Evolutionary conservation across 768 basidiomycete genomes (phyloP), one percentile per base, ranked within the genome.

Genomic region (Suillus bovinus): DNA sequence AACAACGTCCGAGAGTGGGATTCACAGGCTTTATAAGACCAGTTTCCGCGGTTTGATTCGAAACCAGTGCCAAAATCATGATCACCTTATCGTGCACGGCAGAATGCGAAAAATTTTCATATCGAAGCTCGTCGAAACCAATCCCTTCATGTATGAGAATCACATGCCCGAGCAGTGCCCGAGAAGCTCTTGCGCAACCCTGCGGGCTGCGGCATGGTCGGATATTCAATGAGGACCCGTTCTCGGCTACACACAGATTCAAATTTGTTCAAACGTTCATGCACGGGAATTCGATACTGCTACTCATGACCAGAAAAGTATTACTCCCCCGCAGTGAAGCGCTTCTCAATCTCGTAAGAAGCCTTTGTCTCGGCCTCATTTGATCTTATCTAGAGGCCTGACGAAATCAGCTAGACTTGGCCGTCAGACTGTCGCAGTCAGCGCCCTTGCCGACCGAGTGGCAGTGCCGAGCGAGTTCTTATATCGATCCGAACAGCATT

Each of bases 401-500:
- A 36, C 36, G 5, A 36, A 55, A 38, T 56, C 36, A 56, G 10
- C 36, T 54, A 54, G 14, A 5, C 52, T 17, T 17, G 31, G 50
- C 20, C 20, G 50, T n/a, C n/a, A n/a, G n/a, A n/a, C 33, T 13
- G 4, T 13, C 11, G 50, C 50, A 52, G 20, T 52, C 50, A 49
- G 31, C 27, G 27, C 17, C 16, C 24, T 22, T 36, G 31, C 24
- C 24, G 41, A 20, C 46, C 29, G 34, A 54, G 65, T 74, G 73
- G 73, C 73, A 31, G 66, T 74, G 72, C 33, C 20, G 8, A 2
- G 27, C 57, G 44, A 24, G 47, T 38, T 61, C 50, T 44, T 63
- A 67, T 66, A 65, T 31, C 11, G n/a, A 61, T 62, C 46, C 54
- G 63, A 65, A 64, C 68, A 65, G 67, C 63, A 57, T 68, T 60